Evolutionary conservation across 2,329 filamentous ascomycete species (phyloP).

Genomic region (Aspergillus pseudoterreus): DNA sequence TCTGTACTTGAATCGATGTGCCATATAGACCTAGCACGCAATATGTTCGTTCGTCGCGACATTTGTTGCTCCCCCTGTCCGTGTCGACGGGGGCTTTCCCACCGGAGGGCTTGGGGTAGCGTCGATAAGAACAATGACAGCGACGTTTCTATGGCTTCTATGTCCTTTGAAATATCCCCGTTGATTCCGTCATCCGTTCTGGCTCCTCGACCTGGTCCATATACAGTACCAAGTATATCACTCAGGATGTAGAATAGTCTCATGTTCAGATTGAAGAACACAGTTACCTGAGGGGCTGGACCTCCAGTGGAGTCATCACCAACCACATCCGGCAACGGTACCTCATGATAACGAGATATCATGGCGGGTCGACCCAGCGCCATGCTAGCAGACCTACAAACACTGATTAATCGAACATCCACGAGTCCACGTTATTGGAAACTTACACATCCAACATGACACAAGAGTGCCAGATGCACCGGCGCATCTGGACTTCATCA

Average conservation of each 20-base stretch:
- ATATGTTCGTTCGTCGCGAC: not conserved
- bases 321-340: slow-evolving; percentile 2
- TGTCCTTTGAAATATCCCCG: not conserved
- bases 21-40: not conserved
- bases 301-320: not conserved
- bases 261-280: not conserved
- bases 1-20: not conserved
- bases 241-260: not conserved
- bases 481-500: slow-evolving; percentile 34
- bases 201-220: not conserved
- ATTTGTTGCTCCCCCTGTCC: not conserved
- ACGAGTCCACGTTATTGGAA: slow-evolving; percentile 8
- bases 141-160: not conserved
- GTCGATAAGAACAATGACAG: not conserved
- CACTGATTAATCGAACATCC: not conserved
- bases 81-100: not conserved
- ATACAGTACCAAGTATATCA: not conserved
- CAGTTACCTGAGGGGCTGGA: not conserved
- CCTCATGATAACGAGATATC: slow-evolving; percentile 19
- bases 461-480: slow-evolving; percentile 38
- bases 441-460: slow-evolving; percentile 36
- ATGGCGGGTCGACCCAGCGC: slow-evolving; percentile 32
- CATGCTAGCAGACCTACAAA: slow-evolving; percentile 28
- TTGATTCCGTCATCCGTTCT: not conserved
- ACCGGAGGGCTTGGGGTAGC: not conserved